Base-by-base conservation (phyloP, 768 basidiomycete species). In the Boletus bicolor region DNA sequence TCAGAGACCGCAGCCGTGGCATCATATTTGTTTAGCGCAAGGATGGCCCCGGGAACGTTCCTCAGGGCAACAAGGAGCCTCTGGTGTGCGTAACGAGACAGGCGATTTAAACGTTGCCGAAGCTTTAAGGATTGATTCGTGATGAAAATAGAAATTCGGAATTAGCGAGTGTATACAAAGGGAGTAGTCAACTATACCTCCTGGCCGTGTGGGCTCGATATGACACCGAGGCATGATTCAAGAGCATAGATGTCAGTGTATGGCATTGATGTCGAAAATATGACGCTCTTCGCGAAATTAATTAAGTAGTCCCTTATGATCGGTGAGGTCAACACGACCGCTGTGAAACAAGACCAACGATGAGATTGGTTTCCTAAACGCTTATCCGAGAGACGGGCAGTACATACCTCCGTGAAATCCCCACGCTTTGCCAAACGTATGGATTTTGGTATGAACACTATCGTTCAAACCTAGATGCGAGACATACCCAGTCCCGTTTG, bases 371-470 rank as follows among this genome's bases (percentile, higher is more conserved):
- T 21, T 11, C n/a, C 19, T 28, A 19, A 9, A n/a, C 24, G 7
- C 8, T 24, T 17, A 5, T 14, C n/a, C 35, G 15, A 11, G 9
- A 24, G 28, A 30, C 9, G 3, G 35, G 2, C 8, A 15, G 11
- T 19, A 36, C 56, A 15, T 56, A 58, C 66, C 66, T 38, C 66
- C 61, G 6, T 55, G 59, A 26, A 53, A 60, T 47, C 66, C 64
- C 63, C 63, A 68, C 2, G 42, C 66, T 58, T 85, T 84, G 8
- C 82, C 77, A 57, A 84, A 82, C 0, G 82, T 82, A 63, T 82
- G 79, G 15, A 84, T 57, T 26, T 76, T 70, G 5, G 80, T 75
- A 2, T 74, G 70, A 4, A 84, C 68, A 14, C 76, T 72, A 17
- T 73, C 65, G 47, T 74, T 70, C 41, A 82, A 65, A 0, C 77